Evolutionary conservation across 1,284 basidiomycete genomes (phyloP).

Genomic region (Pseudozyma pruni): DNA sequence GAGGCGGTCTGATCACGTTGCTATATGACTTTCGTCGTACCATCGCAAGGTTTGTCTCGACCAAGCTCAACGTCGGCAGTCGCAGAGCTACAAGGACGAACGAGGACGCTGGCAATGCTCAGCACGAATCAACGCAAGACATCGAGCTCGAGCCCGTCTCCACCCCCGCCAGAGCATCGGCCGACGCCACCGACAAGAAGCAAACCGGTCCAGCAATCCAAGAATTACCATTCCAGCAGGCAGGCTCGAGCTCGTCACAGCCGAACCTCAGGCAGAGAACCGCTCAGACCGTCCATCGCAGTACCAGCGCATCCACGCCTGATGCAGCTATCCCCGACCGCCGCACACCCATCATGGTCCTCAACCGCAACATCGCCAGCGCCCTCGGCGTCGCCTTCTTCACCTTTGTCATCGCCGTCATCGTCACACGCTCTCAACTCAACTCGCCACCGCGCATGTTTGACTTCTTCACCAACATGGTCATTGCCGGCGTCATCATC

Average conservation of each 20-base stretch:
- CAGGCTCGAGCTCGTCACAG: neutral
- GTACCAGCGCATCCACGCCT: neutral
- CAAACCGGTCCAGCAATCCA: constrained; percentile 14
- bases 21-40: constrained; percentile 63
- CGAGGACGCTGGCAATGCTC: neutral
- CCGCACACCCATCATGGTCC: constrained; percentile 47
- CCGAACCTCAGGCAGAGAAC: constrained; percentile 14
- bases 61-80: neutral
- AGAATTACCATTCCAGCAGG: constrained; percentile 20
- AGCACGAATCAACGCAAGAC: constrained; percentile 14
- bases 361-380: constrained; percentile 34
- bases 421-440: constrained; percentile 68
- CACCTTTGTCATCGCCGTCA: constrained; percentile 64
- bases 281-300: constrained; percentile 11
- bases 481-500: constrained; percentile 72
- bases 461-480: constrained; percentile 71
- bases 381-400: constrained; percentile 62
- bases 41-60: constrained; percentile 3
- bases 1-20: constrained; percentile 65
- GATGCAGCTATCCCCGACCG: constrained; percentile 2
- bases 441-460: constrained; percentile 60
- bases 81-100: neutral
- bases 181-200: constrained; percentile 20
- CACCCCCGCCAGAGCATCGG: neutral
- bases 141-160: constrained; percentile 43